phyloP scores from a whole-genome alignment of 2,329 filamentous ascomycete genomes.

The Penicillium sp. region DNA sequence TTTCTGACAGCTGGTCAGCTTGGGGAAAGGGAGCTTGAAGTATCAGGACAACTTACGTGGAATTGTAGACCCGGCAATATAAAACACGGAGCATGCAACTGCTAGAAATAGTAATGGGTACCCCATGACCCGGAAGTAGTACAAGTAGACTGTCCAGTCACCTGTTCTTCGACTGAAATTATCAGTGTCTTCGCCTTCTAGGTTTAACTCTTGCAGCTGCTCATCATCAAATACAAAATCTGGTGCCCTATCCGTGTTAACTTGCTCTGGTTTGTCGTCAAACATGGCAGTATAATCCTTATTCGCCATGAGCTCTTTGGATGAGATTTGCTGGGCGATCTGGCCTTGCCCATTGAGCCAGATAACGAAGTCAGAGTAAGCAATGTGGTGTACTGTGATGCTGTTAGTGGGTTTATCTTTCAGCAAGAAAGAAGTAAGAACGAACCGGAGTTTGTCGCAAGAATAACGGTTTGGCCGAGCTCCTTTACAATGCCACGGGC shows the following conservation, averaged over 20 bases:
- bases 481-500: slow-evolving; percentile 39
- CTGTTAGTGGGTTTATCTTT: neutral
- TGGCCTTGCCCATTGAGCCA: slow-evolving; percentile 27
- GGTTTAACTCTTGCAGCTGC: slow-evolving; percentile 23
- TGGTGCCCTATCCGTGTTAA: slow-evolving; percentile 3
- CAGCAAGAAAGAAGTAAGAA: neutral
- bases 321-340: slow-evolving; percentile 32
- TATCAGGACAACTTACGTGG: slow-evolving; percentile 17
- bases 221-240: slow-evolving; percentile 18
- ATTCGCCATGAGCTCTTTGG: slow-evolving; percentile 20
- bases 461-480: slow-evolving; percentile 34
- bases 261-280: neutral
- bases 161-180: slow-evolving; percentile 28
- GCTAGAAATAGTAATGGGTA: slow-evolving; percentile 17
- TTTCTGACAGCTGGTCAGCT: slow-evolving; percentile 11
- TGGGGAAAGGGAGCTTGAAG: neutral
- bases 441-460: slow-evolving; percentile 30
- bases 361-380: slow-evolving; percentile 32
- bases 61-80: slow-evolving; percentile 28
- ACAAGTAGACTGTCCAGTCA: slow-evolving; percentile 36
- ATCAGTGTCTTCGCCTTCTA: slow-evolving; percentile 14
- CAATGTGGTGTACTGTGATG: slow-evolving; percentile 23
- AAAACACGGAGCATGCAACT: slow-evolving; percentile 17
- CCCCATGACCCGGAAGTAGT: slow-evolving; percentile 30
- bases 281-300: slow-evolving; percentile 19